Percentiles rank a stretch among this genome's conserved stretches.
Conservation (phyloP, 2,329 filamentous ascomycete species). For the Colletotrichum theobromicola region DNA sequence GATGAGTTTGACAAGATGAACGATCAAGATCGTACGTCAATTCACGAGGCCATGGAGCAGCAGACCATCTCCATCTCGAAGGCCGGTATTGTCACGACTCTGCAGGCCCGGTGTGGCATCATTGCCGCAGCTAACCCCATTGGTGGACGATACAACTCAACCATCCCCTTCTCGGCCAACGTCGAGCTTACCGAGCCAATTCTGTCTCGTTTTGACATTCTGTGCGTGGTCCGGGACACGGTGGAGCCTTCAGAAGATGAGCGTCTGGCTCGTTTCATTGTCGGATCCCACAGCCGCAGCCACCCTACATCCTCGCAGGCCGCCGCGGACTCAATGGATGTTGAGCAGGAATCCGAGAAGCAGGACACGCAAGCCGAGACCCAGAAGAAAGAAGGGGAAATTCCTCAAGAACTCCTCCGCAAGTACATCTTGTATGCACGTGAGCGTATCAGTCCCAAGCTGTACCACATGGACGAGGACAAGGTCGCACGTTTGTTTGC, state of each 20-base stretch:
- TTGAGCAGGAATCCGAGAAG: conserved; percentile 60
- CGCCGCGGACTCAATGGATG: conserved; percentile 62
- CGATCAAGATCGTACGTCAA: conserved; percentile 95
- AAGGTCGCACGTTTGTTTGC: conserved; percentile 94
- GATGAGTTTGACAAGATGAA: conserved; percentile 99
- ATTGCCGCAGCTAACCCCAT: conserved; percentile 97
- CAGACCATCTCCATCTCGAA: conserved; percentile 99
- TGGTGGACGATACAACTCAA: conserved; percentile 94
- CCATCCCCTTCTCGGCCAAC: conserved; percentile 93
- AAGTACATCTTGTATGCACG: conserved; percentile 98
- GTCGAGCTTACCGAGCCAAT: conserved; percentile 98
- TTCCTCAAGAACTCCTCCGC: conserved; percentile 86
- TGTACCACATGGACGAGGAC: conserved; percentile 98
- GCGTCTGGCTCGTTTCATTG: conserved; percentile 90
- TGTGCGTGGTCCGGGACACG: conserved; percentile 94
- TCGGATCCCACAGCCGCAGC: conserved; percentile 90
- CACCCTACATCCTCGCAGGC: conserved; percentile 68
- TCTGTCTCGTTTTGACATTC: conserved; percentile 95
- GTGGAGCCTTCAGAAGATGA: conserved; percentile 94
- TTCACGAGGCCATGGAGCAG: conserved; percentile 99
- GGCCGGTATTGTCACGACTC: conserved; percentile 95
- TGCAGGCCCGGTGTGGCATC: conserved; percentile 94
- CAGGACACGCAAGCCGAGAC: conserved; percentile 38
- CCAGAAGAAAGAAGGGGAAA: conserved; percentile 65
- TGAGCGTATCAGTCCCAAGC: conserved; percentile 86